Percentiles rank a stretch among this genome's conserved stretches.
phyloP scores from a whole-genome alignment of 2,329 filamentous ascomycete genomes.

The Epichloe festucae region DNA sequence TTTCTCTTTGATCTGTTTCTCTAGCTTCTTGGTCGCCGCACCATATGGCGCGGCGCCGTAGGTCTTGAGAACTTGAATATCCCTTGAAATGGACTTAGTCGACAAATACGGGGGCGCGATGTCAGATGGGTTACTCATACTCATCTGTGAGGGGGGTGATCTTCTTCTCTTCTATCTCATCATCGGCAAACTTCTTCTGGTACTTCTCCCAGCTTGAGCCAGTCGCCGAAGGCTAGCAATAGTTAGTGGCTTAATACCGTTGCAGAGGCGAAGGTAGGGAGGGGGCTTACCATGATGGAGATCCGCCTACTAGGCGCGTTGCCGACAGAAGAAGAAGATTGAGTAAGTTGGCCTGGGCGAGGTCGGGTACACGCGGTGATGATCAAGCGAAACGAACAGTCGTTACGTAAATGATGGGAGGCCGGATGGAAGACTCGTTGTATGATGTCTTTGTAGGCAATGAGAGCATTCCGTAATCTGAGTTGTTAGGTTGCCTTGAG shows the following conservation, averaged over 20 bases:
- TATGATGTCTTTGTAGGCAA: slow-evolving; percentile 13
- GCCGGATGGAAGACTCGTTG: not conserved
- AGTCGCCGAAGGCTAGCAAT: slow-evolving; percentile 74
- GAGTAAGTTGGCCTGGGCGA: not conserved
- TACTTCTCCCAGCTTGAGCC: slow-evolving; percentile 98
- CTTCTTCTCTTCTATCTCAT: slow-evolving; percentile 98
- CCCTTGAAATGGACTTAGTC: slow-evolving; percentile 41
- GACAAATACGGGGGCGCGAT: not conserved
- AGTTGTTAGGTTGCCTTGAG: slow-evolving; percentile 23
- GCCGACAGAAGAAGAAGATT: slow-evolving; percentile 3
- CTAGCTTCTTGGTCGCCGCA: slow-evolving; percentile 85
- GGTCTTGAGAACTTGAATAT: slow-evolving; percentile 98
- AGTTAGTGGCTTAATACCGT: slow-evolving; percentile 12
- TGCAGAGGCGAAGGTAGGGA: not conserved
- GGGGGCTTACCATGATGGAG: slow-evolving; percentile 28
- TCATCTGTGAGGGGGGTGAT: slow-evolving; percentile 94
- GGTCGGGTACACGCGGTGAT: too few species aligned
- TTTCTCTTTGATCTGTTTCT: slow-evolving; percentile 99
- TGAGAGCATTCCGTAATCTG: slow-evolving; percentile 27
- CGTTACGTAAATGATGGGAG: not conserved
- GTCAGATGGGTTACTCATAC: slow-evolving; percentile 39
- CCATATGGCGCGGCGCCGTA: slow-evolving; percentile 96
- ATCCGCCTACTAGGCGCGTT: slow-evolving; percentile 16
- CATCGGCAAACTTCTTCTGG: slow-evolving; percentile 90
- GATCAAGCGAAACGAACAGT: not conserved